Conservation (phyloP, 1,284 basidiomycete genomes). For the Fomitopsis pinicola region DNA sequence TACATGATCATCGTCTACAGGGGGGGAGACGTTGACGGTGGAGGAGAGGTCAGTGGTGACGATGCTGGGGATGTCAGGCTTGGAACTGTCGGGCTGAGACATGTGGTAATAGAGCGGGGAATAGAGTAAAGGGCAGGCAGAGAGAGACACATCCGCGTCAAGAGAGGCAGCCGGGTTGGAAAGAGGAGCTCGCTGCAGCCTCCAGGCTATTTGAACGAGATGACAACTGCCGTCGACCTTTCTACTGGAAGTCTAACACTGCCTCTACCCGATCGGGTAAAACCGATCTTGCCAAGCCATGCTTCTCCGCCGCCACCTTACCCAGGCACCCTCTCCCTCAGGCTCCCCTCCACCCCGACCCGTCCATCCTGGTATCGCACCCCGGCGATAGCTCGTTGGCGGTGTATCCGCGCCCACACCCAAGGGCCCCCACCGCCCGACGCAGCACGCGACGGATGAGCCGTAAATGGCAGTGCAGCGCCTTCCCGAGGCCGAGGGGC, state of each 20-base stretch:
- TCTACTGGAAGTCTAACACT: background rate
- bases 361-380: background rate
- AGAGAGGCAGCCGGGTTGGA: background rate
- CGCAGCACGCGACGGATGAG: background rate
- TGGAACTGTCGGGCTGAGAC: constrained; percentile 11
- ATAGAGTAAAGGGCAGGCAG: background rate
- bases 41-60: constrained; percentile 24
- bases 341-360: background rate
- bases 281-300: constrained; percentile 3
- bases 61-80: constrained; percentile 20
- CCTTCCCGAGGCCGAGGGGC: background rate
- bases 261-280: constrained; percentile 4
- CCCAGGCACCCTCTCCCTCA: background rate
- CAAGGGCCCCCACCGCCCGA: background rate
- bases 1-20: background rate
- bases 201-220: constrained; percentile 4
- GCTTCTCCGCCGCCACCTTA: background rate
- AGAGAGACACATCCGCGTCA: background rate
- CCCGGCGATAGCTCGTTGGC: background rate
- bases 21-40: constrained; percentile 1
- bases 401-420: background rate
- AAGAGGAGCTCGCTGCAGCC: background rate
- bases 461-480: background rate
- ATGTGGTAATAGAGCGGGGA: constrained; percentile 6
- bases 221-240: background rate